Percentiles rank a stretch among this genome's conserved stretches.
These are phyloP conservation scores for Lasiodiplodia sp. DNA, from an alignment of 2,329 filamentous ascomycete species.

Conservation along the genomic window DNA sequence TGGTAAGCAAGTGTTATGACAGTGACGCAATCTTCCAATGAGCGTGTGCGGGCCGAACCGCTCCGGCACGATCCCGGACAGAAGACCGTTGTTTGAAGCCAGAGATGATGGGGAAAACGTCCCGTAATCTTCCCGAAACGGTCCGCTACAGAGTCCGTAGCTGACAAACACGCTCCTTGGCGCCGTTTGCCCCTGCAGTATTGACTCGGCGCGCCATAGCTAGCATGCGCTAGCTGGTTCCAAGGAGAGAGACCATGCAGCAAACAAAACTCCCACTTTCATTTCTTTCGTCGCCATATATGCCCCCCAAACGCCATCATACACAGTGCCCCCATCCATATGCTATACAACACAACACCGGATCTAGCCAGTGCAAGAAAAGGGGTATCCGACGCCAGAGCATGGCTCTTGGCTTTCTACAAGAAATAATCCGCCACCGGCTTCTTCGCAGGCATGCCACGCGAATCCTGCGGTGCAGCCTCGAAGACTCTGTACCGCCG, in stretches of 20 bases:
- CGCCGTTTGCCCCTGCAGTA: no score
- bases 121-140: background rate
- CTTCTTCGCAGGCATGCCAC: slow-evolving; percentile 99
- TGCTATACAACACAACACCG: slow-evolving; percentile 22
- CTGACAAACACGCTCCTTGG: no score
- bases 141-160: background rate
- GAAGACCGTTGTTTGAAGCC: background rate
- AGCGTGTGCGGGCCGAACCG: slow-evolving; percentile 24
- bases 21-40: slow-evolving; percentile 13
- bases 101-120: background rate
- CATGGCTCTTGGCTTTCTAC: slow-evolving; percentile 37
- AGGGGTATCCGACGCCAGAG: slow-evolving; percentile 18
- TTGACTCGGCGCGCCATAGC: background rate
- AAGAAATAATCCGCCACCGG: slow-evolving; percentile 97
- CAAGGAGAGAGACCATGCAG: background rate
- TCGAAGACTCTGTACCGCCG: slow-evolving; percentile 94
- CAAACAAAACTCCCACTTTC: background rate
- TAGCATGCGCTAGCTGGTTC: background rate
- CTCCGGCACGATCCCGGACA: background rate
- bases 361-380: slow-evolving; percentile 17
- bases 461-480: slow-evolving; percentile 91
- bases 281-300: slow-evolving; percentile 14
- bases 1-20: slow-evolving; percentile 17
- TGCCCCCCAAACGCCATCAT: slow-evolving; percentile 17
- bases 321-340: slow-evolving; percentile 7